These are phyloP conservation scores for Fusarium neocosmosporiellum DNA, from an alignment of 2,329 filamentous ascomycete genomes.

Conservation along the genomic window DNA sequence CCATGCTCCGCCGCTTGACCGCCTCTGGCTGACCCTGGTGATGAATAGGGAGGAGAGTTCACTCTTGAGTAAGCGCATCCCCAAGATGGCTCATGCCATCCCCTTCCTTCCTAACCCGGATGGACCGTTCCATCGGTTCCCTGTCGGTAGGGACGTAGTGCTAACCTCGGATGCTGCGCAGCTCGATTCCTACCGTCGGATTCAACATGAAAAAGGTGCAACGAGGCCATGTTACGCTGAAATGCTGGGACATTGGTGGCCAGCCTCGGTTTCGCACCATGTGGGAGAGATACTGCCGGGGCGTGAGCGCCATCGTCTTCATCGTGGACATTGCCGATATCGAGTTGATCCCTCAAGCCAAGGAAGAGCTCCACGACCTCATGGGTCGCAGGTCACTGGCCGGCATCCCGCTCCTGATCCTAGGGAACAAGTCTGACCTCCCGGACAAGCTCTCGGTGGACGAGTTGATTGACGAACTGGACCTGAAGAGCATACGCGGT, in stretches of 20 bases:
- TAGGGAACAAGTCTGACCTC: constrained; percentile 98
- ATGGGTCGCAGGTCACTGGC: constrained; percentile 86
- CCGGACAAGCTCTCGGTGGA: constrained; percentile 92
- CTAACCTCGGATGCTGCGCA: constrained; percentile 62
- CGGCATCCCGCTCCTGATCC: constrained; percentile 90
- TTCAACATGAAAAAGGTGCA: constrained; percentile 99
- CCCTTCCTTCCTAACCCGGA: constrained; percentile 7
- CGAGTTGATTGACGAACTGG: constrained; percentile 91
- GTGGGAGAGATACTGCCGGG: constrained; percentile 99
- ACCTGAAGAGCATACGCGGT: constrained; percentile 88
- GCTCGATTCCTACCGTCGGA: constrained; percentile 97
- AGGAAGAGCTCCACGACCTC: constrained; percentile 91
- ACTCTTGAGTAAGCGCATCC: constrained; percentile 86
- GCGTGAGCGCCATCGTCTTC: constrained; percentile 97
- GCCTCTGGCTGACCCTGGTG: constrained; percentile 36
- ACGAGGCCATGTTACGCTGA: constrained; percentile 96
- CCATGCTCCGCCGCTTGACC: constrained; percentile 6
- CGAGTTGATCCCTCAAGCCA: constrained; percentile 82
- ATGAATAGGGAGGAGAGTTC: constrained; percentile 89
- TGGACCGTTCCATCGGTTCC: constrained; percentile 4
- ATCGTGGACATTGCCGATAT: constrained; percentile 96
- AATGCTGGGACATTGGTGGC: constrained; percentile 98
- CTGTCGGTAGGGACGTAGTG: constrained; percentile 24
- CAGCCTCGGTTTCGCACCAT: constrained; percentile 97
- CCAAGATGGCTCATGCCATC: constrained; percentile 21